A percentile compares a stretch with the other conserved stretches of the same genome.
Evolutionary conservation across 345 rosid species (phyloP).

Genomic region (Linum usitatissimum): DNA sequence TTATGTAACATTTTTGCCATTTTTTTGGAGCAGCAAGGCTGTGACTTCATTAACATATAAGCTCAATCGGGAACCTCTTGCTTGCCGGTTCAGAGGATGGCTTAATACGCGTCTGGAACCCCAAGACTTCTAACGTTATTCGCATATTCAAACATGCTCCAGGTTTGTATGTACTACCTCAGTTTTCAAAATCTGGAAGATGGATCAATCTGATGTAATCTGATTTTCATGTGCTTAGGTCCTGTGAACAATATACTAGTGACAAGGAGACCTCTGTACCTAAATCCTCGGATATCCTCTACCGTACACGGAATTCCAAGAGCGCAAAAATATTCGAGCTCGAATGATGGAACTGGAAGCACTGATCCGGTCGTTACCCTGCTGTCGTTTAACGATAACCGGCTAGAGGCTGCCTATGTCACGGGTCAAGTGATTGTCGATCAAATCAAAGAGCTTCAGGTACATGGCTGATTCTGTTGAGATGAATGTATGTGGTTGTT

Average conservation of each 20-base stretch:
- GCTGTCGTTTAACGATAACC: constrained; percentile 17
- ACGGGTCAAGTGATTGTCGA: constrained; percentile 35
- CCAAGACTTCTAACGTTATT: constrained; percentile 29
- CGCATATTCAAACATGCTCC: constrained; percentile 52
- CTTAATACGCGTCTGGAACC: constrained; percentile 53
- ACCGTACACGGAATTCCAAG: constrained; percentile 35
- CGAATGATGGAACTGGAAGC: constrained; percentile 30
- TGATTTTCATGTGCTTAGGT: constrained; percentile 22
- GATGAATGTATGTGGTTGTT: neutral
- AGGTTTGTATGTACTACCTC: constrained; percentile 30
- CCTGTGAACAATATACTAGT: constrained; percentile 63
- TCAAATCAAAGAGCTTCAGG: constrained; percentile 71
- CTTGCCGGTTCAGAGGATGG: constrained; percentile 86
- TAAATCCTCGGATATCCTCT: constrained; percentile 13
- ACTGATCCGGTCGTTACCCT: constrained; percentile 31
- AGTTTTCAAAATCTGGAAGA: neutral
- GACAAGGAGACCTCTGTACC: constrained; percentile 25
- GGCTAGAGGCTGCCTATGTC: constrained; percentile 21
- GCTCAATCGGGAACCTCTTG: constrained; percentile 41
- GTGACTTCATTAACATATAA: constrained; percentile 63
- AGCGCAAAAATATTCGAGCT: constrained; percentile 37
- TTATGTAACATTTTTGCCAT: neutral
- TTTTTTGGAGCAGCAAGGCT: constrained; percentile 41
- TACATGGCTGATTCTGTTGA: constrained; percentile 6
- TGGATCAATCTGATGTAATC: neutral